A percentile compares a stretch with the other conserved stretches of the same genome.
Conservation (phyloP, 331 rosid genomes). For the Quercus phellos region DNA sequence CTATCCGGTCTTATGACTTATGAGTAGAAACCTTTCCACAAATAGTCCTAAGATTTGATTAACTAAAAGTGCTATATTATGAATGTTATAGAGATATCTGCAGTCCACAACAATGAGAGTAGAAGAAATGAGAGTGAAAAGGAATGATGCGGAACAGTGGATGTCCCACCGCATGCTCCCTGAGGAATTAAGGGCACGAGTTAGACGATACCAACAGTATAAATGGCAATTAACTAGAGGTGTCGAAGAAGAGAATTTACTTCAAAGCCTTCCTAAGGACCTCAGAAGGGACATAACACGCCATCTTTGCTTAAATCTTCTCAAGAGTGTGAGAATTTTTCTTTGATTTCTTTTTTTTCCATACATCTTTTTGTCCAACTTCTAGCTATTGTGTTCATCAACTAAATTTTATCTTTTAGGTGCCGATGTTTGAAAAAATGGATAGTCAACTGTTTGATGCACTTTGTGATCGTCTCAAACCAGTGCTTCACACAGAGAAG, state of each 20-base stretch:
- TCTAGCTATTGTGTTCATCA: not conserved
- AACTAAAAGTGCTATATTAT: not conserved
- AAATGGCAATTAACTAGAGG: slow-evolving; percentile 93
- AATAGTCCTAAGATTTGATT: too few relatives aligned
- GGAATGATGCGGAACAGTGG: slow-evolving; percentile 81
- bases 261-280: slow-evolving; percentile 40
- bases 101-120: slow-evolving; percentile 79
- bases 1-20: not conserved
- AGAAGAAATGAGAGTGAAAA: slow-evolving; percentile 83
- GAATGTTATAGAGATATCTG: slow-evolving; percentile 58
- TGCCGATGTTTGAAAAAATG: not conserved
- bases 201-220: slow-evolving; percentile 67
- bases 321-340: not conserved
- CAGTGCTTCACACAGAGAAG: not conserved
- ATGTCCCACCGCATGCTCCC: slow-evolving; percentile 91
- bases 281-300: not conserved
- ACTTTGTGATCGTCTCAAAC: not conserved
- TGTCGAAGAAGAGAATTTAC: slow-evolving; percentile 64
- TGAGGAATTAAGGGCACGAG: slow-evolving; percentile 47
- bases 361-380: not conserved
- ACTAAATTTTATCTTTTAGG: not conserved
- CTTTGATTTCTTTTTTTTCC: not conserved
- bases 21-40: not conserved
- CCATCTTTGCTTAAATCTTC: not conserved
- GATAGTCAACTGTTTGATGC: not conserved